Percentiles rank a stretch among this genome's conserved stretches.
These are phyloP conservation scores for Gardenia jasminoides DNA, from an alignment of 257 asterid species.

Conservation along the genomic window DNA sequence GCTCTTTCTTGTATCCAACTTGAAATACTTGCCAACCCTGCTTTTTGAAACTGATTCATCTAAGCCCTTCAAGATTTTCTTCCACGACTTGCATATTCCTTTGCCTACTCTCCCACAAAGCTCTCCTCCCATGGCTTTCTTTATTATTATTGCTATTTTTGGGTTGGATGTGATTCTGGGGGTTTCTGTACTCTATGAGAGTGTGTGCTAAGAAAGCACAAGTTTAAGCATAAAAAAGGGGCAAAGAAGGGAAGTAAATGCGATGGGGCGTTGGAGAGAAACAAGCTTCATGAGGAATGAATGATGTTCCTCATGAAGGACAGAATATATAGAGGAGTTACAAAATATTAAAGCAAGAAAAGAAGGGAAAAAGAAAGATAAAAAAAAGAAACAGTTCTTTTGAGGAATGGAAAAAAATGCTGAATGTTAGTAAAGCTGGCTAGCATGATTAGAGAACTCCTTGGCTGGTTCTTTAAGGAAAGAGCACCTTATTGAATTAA, in stretches of 20 bases:
- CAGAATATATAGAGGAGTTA: slow-evolving; percentile 35
- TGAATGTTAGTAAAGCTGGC: slow-evolving; percentile 27
- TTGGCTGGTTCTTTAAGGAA: slow-evolving; percentile 5
- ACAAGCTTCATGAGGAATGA: slow-evolving; percentile 23
- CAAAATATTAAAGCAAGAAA: slow-evolving; percentile 19
- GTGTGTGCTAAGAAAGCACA: slow-evolving; percentile 17
- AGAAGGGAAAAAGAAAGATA: background rate
- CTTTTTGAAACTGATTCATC: slow-evolving; percentile 49
- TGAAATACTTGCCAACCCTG: slow-evolving; percentile 57
- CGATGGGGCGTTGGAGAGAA: slow-evolving; percentile 8
- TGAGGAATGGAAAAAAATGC: slow-evolving; percentile 36
- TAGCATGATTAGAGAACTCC: slow-evolving; percentile 30
- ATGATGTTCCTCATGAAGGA: too few species aligned
- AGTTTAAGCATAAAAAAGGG: slow-evolving; percentile 9
- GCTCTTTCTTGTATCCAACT: slow-evolving; percentile 52
- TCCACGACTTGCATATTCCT: slow-evolving; percentile 30
- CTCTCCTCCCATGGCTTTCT: slow-evolving; percentile 39
- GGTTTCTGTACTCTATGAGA: background rate
- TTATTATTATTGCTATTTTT: background rate
- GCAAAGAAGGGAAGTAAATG: background rate
- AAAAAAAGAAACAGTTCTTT: slow-evolving; percentile 37
- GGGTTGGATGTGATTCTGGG: slow-evolving; percentile 13
- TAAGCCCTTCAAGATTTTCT: slow-evolving; percentile 31
- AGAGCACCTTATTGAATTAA: background rate
- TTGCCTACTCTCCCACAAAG: slow-evolving; percentile 18